Base-by-base conservation (phyloP, 2,329 filamentous ascomycete species). In the Aaosphaeria arxii region DNA sequence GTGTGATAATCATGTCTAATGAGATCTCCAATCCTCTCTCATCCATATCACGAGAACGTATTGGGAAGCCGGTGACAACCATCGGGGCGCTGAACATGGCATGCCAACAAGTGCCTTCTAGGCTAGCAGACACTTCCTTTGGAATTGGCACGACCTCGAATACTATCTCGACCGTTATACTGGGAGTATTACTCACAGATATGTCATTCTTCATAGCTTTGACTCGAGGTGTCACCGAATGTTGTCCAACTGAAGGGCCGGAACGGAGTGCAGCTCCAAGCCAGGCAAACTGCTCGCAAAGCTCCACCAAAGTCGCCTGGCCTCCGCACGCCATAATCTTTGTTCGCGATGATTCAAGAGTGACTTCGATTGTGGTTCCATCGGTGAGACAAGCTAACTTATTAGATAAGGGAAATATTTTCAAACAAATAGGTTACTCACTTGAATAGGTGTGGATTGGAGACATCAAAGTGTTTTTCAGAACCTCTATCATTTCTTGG, bases 1-100 rank as follows among this genome's bases (percentile, higher is more conserved):
- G 32, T 24, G 11, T 32, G 11, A 5, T 11, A 30, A 51, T 45
- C 43, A 51, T 48, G 13, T 42, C 11, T 2, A 45, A 31, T 2
- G 49, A 33, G 1, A 51, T 6, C 43, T 51, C 36, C 11, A 51
- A 31, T 11, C 49, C 49, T 32, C 13, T 35, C 7, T 48, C 42
- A 11, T 39, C 11, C 24, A 40, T 17, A 9, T 45, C 11, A 30
- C 49, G 45, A 33, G 42, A 32, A 7, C 42, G 39, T 30, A 51
- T 43, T 11, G 45, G 49, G 30, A 51, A 51, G 1, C 43, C 43
- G 11, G 40, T 7, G n/a, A 44, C 45, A 39, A 51, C 30, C 3
- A 45, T 17, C 13, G 45, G 42, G 28, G 40, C 43, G 38, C 29
- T 11, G 32, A 51, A 45, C 42, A 51, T 42, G 31, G 36, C 39